phyloP scores from a whole-genome alignment of 2,329 filamentous ascomycete genomes.

The Arthroderma sp. region DNA sequence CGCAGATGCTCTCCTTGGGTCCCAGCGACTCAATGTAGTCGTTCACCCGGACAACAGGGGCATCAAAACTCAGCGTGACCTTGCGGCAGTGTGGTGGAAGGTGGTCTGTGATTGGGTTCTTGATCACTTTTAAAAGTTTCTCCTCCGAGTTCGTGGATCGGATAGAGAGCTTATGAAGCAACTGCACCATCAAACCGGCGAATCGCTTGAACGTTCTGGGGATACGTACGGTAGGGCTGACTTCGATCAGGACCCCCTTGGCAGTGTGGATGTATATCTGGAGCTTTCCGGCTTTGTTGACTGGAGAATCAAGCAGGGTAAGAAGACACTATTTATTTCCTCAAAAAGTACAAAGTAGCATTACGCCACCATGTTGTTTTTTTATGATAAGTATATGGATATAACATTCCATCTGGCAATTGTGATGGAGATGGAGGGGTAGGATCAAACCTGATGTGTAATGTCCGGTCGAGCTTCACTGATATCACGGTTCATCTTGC shows the following conservation, averaged over 20 bases:
- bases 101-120: constrained; percentile 95
- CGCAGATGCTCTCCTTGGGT: constrained; percentile 83
- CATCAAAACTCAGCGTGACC: constrained; percentile 90
- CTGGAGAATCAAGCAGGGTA: constrained; percentile 89
- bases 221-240: constrained; percentile 94
- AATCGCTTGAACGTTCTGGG: constrained; percentile 98
- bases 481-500: constrained; percentile 98
- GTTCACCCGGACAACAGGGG: constrained; percentile 69
- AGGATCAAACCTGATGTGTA: constrained; percentile 73
- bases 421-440: neutral
- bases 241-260: constrained; percentile 93
- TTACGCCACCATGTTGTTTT: neutral
- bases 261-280: constrained; percentile 98
- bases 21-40: constrained; percentile 75
- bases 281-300: constrained; percentile 95
- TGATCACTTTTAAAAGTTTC: constrained; percentile 93
- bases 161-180: constrained; percentile 89
- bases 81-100: constrained; percentile 95
- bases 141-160: constrained; percentile 94
- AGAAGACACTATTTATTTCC: constrained; percentile 62
- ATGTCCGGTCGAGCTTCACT: constrained; percentile 96
- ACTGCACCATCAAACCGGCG: constrained; percentile 94
- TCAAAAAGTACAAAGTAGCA: constrained; percentile 12
- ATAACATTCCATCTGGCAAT: neutral
- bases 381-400: constrained; percentile 6